Evolutionary conservation across 176 grass and related monocot species (phyloP).

Genomic region (Aegilops tauschii): DNA sequence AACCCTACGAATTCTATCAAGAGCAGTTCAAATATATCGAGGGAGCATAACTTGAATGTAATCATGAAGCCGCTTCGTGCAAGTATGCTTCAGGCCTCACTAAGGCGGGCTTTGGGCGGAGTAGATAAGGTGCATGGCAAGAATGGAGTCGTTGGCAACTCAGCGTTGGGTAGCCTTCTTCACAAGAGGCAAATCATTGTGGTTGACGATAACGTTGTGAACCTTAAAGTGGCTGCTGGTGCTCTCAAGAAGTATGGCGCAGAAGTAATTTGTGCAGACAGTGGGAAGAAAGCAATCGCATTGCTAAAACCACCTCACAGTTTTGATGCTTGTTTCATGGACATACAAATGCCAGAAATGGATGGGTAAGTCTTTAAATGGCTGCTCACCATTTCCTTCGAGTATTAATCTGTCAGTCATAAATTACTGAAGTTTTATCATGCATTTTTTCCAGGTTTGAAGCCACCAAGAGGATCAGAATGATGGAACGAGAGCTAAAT

Average conservation of each 20-base stretch:
- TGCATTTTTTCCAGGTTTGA: slow-evolving; percentile 70
- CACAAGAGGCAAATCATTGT: slow-evolving; percentile 82
- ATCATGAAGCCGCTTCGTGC: slow-evolving; percentile 92
- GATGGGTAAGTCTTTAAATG: slow-evolving; percentile 66
- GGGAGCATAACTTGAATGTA: slow-evolving; percentile 65
- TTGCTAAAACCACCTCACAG: slow-evolving; percentile 78
- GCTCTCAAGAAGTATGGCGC: slow-evolving; percentile 96
- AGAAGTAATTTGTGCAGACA: slow-evolving; percentile 67
- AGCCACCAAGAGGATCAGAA: slow-evolving; percentile 82
- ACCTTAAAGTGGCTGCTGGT: slow-evolving; percentile 91
- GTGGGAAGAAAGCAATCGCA: slow-evolving; percentile 68
- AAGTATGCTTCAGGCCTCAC: slow-evolving; percentile 81
- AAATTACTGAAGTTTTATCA: not conserved
- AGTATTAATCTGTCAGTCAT: not conserved
- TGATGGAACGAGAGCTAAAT: slow-evolving; percentile 82
- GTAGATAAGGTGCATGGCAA: slow-evolving; percentile 49
- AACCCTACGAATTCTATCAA: slow-evolving; percentile 60
- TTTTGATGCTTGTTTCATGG: slow-evolving; percentile 99
- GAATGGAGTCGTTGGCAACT: slow-evolving; percentile 62
- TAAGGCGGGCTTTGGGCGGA: slow-evolving; percentile 63
- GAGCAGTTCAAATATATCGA: slow-evolving; percentile 41
- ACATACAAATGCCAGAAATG: slow-evolving; percentile 99
- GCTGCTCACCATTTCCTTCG: slow-evolving; percentile 1
- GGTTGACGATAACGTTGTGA: slow-evolving; percentile 91
- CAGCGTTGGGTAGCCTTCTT: slow-evolving; percentile 70